Evolutionary conservation across 2,329 filamentous ascomycete genomes (phyloP), one percentile per base, ranked within the genome.

Genomic region (Penicillium sp.): DNA sequence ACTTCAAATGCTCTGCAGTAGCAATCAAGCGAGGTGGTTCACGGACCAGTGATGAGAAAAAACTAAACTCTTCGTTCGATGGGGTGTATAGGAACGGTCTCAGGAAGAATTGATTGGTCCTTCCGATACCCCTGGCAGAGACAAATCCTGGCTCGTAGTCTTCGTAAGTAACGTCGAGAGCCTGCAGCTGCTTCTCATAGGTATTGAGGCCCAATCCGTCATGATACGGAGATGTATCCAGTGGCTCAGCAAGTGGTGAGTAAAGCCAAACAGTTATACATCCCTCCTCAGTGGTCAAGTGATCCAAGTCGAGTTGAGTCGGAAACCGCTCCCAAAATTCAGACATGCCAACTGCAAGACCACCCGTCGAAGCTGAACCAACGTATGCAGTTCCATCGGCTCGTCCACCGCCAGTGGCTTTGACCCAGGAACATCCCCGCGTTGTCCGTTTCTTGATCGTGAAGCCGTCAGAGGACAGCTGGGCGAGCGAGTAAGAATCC

Each of bases 241-340:
- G 73, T 0, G 85, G 84, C 34, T 79, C 78, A 0, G 83, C 84
- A 0, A 76, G 74, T 1, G 86, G 86, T 54, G 81, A 84, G 62
- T 88, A 88, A 0, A 88, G 70, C 86, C 86, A 88, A 0, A 86
- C 59, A 0, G 85, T 88, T 11, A 88, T 75, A 4, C 79, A 75
- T 0, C 84, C 84, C 1, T 71, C 67, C 48, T 86, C 81, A 0
- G 76, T 75, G 0, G 78, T 79, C 0, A 84, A 82, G 53, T 83
- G 79, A 0, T 78, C 72, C 11, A 88, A 79, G 48, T 88, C 85
- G 4, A 88, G 71, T 3, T 82, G 80, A 0, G 83, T 85, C 0
- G 86, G 86, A 62, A 85, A 87, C 15, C 83, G 79, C 74, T 88
- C 84, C 86, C 86, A 88, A 69, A 88, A 88, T 65, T 88, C 81